A percentile compares a stretch with the other conserved stretches of the same genome.
Conservation (phyloP, 495 filamentous ascomycete species). For the Pyrenopolyporus hunteri region DNA sequence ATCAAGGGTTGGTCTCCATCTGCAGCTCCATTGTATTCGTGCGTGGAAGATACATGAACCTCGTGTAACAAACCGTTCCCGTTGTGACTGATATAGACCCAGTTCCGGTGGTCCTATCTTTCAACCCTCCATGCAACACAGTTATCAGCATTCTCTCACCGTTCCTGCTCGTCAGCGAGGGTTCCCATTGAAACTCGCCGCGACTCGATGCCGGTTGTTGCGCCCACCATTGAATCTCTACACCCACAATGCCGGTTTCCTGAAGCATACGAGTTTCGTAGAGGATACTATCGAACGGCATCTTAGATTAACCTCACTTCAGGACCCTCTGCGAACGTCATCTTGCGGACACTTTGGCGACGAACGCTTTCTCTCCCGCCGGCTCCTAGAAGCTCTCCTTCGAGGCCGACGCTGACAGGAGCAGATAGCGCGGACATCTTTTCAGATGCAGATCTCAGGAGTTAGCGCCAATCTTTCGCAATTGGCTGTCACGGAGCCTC, state of each 20-base stretch:
- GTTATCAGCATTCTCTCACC: constrained; percentile 30
- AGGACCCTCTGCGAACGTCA: constrained; percentile 58
- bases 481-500: constrained; percentile 54
- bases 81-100: constrained; percentile 25
- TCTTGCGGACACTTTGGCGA: constrained; percentile 60
- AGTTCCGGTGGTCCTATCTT: constrained; percentile 8
- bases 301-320: constrained; percentile 60
- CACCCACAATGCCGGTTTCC: constrained; percentile 6
- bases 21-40: constrained; percentile 9
- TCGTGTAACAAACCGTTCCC: constrained; percentile 11
- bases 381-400: constrained; percentile 54
- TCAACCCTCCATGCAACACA: constrained; percentile 30
- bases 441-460: constrained; percentile 59
- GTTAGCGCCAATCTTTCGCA: constrained; percentile 56
- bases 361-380: constrained; percentile 52
- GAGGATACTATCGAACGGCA: constrained; percentile 21
- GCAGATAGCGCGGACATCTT: constrained; percentile 62
- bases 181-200: constrained; percentile 9
- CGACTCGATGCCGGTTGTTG: constrained; percentile 21
- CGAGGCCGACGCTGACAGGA: constrained; percentile 59
- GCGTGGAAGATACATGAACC: constrained; percentile 36
- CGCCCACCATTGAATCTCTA: not conserved
- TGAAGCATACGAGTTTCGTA: constrained; percentile 13
- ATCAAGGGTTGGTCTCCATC: constrained; percentile 57
- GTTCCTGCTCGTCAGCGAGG: constrained; percentile 36